Evolutionary conservation across 2,329 filamentous ascomycete species (phyloP).

Genomic region (Ampelomyces quisqualis): DNA sequence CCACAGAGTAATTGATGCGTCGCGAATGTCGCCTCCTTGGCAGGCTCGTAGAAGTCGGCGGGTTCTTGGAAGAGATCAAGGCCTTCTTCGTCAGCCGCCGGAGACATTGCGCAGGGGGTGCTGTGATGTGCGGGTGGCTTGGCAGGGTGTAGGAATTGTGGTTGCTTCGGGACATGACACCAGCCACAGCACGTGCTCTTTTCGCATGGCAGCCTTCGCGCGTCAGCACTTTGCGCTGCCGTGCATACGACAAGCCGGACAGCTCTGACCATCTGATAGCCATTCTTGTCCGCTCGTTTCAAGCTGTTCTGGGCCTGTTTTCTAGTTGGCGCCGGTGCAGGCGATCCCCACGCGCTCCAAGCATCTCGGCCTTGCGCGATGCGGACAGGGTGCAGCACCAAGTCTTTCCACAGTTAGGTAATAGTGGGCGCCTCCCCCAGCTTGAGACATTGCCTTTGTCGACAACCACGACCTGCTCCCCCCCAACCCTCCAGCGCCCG

Average conservation of each 20-base stretch:
- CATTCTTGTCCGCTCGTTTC: slow-evolving; percentile 8
- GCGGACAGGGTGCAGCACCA: slow-evolving; percentile 3
- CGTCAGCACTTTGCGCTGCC: neutral
- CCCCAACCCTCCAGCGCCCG: no score
- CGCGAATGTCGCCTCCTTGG: slow-evolving; percentile 72
- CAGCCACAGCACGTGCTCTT: slow-evolving; percentile 9
- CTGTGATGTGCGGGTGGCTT: slow-evolving; percentile 16
- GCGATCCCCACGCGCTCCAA: slow-evolving; percentile 14
- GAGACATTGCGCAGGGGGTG: slow-evolving; percentile 25
- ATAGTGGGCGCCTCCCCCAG: slow-evolving; percentile 6
- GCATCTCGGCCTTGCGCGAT: slow-evolving; percentile 3
- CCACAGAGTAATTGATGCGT: slow-evolving; percentile 70
- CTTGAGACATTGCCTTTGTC: slow-evolving; percentile 3
- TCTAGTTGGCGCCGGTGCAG: slow-evolving; percentile 10
- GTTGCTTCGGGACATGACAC: slow-evolving; percentile 14
- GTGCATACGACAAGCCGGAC: neutral
- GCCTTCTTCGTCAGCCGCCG: slow-evolving; percentile 39
- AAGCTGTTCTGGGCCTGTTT: slow-evolving; percentile 11
- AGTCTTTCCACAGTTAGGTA: slow-evolving; percentile 14
- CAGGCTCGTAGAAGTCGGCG: slow-evolving; percentile 74
- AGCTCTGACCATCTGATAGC: neutral
- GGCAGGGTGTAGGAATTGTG: slow-evolving; percentile 22
- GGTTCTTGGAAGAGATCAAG: slow-evolving; percentile 75
- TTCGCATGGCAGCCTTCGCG: neutral
- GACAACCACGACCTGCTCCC: neutral